Conservation (phyloP, 495 filamentous ascomycete genomes). For the Aspergillus mulundensis region DNA sequence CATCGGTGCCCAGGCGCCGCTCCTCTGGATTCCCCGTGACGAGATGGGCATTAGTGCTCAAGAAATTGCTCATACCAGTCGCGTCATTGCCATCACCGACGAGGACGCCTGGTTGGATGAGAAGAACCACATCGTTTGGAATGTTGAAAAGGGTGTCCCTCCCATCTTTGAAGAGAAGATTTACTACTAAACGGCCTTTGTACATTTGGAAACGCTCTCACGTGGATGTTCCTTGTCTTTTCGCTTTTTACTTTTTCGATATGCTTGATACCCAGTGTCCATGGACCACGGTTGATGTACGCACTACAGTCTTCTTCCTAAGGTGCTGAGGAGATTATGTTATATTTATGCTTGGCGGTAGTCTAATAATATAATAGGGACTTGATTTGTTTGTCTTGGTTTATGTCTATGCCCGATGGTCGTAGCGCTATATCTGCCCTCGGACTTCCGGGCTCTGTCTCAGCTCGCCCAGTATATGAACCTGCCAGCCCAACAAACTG, state of each 20-base stretch:
- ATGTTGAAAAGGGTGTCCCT: constrained; percentile 63
- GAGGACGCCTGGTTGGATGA: constrained; percentile 77
- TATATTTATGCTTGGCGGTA: neutral
- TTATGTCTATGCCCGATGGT: no score
- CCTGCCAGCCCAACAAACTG: no score
- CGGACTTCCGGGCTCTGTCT: no score
- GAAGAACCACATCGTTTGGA: constrained; percentile 76
- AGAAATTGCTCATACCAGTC: constrained; percentile 67
- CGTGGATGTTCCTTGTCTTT: neutral
- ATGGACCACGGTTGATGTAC: neutral
- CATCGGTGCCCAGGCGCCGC: constrained; percentile 57
- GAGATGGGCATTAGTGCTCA: constrained; percentile 68
- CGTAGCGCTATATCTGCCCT: no score
- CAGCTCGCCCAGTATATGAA: no score
- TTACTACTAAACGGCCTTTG: constrained; percentile 14
- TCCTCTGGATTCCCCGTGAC: constrained; percentile 85
- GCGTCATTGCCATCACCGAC: constrained; percentile 76
- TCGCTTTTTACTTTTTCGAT: neutral
- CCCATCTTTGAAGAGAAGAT: constrained; percentile 77
- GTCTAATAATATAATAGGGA: neutral
- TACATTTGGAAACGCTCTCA: neutral
- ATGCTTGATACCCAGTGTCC: neutral
- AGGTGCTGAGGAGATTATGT: neutral
- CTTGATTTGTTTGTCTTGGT: neutral
- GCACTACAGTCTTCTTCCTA: neutral